Base-by-base conservation (phyloP, 2,329 filamentous ascomycete species). In the Coniochaeta ligniaria region DNA sequence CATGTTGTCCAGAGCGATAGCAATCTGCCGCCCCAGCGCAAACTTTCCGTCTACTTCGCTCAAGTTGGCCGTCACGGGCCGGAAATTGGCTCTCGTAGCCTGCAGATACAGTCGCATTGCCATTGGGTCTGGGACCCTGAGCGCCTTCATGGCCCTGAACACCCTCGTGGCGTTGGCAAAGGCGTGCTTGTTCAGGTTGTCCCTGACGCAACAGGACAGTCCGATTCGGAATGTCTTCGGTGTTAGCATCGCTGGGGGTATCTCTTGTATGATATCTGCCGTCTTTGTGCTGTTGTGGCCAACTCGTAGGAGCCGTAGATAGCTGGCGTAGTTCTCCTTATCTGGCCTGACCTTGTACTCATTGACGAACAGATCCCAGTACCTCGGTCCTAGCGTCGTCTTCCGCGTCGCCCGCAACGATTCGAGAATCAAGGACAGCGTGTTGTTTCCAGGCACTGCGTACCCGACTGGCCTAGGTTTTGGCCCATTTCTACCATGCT, bases 291-390 rank as follows among this genome's bases (percentile, higher is more conserved):
- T 93, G 50, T 87, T 82, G 61, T 88, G 87, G 47, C 83, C 85
- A 36, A 82, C 72, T 58, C 86, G 84, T 38, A 95, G 80, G 47
- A 90, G 73, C 59, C 84, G 82, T 17, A 97, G 78, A 67, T 91
- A 87, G 64, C 80, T 78, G 64, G 86, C 79, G 75, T 87, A 89
- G 70, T 91, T 92, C 64, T 87, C 81, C 9, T 77, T 68, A 70
- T 97, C 93, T 0, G 94, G 92, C 2, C 77, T 70, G 62, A 97
- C 75, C n/a, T 75, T 74, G 70, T 85, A 81, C 14, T 79, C 73
- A 1, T 78, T 71, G 7, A 88, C 90, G 61, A 97, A 76, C 6
- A 88, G 70, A 20, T 88, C 78, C 93, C 93, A 98, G 73, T 97
- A 98, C 35, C 80, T 80, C 59, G 82, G 74, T n/a, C 86, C 89